Base-by-base conservation (phyloP, 345 rosid genomes). In the Conringia planisiliqua region DNA sequence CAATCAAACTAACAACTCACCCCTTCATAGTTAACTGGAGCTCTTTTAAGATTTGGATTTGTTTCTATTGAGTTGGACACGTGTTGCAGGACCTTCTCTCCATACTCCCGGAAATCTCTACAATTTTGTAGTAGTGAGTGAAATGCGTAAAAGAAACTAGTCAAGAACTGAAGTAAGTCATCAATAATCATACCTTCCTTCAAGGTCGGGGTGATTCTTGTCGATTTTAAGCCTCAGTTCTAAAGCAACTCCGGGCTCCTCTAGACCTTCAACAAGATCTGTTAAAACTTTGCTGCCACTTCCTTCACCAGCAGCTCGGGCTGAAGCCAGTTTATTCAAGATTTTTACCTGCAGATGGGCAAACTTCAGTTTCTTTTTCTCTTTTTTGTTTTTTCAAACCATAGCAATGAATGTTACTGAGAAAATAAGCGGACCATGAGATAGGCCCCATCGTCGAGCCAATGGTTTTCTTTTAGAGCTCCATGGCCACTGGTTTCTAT, bases 391-490 rank as follows among this genome's bases (percentile, higher is more conserved):
- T 55, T 58, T 70, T 35, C 33, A 70, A 4, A 44, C 52, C 26
- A 26, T 6, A 1, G 9, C 26, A 61, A 24, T 46, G 20, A 68
- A 51, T 64, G 70, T 48, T 51, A 58, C 10, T 36, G 29, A 60
- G 7, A 54, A 66, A 58, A 51, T 48, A 78, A 79, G 65, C 88
- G 46, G 75, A 92, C 98, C 99, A 95, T 95, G 77, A 89, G 93
- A 82, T 90, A 95, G 51, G 99, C 94, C n/a, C 99, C 99, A 79
- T 95, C 99, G 85, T 95, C 99, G n/a, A 95, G 98, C 99, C 98
- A 95, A 73, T 95, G 83, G 69, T 95, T 92, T 80, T 92, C 97
- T 84, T 88, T 92, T 46, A 95, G 88, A 75, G 98, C 99, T 76
- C 99, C 99, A 73, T 95, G 99, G 24, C 97, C 98, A 78, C 99